Evolutionary conservation across 2,329 filamentous ascomycete genomes (phyloP).

Genomic region (Ophiostoma ulmi): DNA sequence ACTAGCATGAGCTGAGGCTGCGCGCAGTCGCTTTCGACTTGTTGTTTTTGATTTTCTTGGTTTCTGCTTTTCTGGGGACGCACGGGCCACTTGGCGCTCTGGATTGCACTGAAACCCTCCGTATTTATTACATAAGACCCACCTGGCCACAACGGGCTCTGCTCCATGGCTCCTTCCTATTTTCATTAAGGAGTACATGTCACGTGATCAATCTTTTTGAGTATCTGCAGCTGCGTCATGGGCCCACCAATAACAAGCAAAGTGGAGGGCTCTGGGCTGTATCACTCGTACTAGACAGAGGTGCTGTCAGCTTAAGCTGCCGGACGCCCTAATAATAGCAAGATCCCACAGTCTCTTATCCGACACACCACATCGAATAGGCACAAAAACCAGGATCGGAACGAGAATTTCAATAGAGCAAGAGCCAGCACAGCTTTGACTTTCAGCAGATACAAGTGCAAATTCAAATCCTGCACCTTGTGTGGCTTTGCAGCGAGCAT

Average conservation of each 20-base stretch:
- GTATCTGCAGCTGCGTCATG: constrained; percentile 22
- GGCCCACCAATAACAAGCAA: constrained; percentile 20
- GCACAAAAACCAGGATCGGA: not conserved
- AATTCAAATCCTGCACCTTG: not conserved
- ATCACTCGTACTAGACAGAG: too few relatives aligned
- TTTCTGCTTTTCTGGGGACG: constrained; percentile 6
- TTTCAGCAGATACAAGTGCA: not conserved
- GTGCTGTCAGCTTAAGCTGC: constrained; percentile 13
- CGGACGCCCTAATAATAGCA: constrained; percentile 3
- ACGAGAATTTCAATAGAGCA: not conserved
- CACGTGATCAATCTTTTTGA: constrained; percentile 16
- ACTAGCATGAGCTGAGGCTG: not conserved
- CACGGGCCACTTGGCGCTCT: constrained; percentile 13
- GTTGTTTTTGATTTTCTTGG: constrained; percentile 4
- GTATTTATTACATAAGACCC: constrained; percentile 4
- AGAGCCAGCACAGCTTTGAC: not conserved
- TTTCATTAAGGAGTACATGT: not conserved
- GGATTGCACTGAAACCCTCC: not conserved
- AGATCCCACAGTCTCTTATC: not conserved
- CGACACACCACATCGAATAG: not conserved
- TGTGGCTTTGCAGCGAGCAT: constrained; percentile 8
- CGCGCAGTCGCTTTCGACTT: not conserved
- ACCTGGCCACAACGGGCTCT: not conserved
- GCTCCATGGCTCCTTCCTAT: not conserved
- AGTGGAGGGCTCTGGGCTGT: not conserved